Base-by-base conservation (phyloP, 768 basidiomycete species). In the Leucocoprinus leucothites region DNA sequence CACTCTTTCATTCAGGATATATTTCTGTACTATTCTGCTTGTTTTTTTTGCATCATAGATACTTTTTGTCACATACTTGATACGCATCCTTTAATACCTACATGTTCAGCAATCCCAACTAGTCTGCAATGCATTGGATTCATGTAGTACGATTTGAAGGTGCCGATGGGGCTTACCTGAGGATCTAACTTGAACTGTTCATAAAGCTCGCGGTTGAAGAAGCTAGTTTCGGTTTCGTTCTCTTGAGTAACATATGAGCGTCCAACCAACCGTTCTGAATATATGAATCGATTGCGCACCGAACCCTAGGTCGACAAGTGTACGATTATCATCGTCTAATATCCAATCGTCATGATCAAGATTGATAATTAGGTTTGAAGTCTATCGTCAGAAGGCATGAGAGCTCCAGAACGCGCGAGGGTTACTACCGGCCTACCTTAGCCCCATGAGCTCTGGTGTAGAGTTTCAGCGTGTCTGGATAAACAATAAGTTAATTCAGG, bases 311-410 rank as follows among this genome's bases (percentile, higher is more conserved):
- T 85, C 82, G 1, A 76, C 82, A n/a, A 99, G 77, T 0, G 73
- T 76, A 63, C 79, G 81, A 7, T 66, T 65, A 38, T 87, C 86
- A 59, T 93, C 84, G 45, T 81, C 72, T 14, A 94, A 71, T 58
- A 98, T 91, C 91, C 94, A 96, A 8, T 93, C 90, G 56, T 98
- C 96, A 64, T 95, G 82, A 64, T 97, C 94, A 55, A 98, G 80
- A 69, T 99, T 99, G 66, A 99, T 98, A 70, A 99, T 98, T 25
- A 99, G 78, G 72, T 99, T 98, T 28, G 90, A 90, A 1, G 95
- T 96, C 96, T 98, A 63, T 14, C 34, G 38, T n/a, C 36, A 34
- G 48, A 55, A 35, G 44, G 48, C 24, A 5, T 34, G 35, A 48
- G 54, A 14, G 26, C 13, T n/a, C 45, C n/a, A 40, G 16, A 43